These are phyloP conservation scores for Ambrosia trifida DNA, from an alignment of 129 eudicot genomes.

Conservation along the genomic window DNA sequence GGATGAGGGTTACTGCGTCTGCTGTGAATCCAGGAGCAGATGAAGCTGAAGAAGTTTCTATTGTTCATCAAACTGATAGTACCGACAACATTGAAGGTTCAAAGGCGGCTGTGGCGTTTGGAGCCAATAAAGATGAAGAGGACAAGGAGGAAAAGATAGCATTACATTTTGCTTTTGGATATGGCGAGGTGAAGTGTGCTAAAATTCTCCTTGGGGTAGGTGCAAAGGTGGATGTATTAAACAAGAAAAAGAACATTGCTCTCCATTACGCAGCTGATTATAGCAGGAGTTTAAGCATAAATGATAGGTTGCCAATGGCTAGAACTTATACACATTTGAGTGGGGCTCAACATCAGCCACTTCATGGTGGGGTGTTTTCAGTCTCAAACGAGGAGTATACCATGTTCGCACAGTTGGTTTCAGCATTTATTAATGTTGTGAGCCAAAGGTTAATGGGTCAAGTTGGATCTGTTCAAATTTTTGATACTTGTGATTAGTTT, in stretches of 20 bases:
- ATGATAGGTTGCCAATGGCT: too few relatives aligned
- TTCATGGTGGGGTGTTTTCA: too few relatives aligned
- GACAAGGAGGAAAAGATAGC: slow-evolving; percentile 98
- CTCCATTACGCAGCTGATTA: slow-evolving; percentile 99
- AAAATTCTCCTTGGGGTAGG: slow-evolving; percentile 89
- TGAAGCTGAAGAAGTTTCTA: slow-evolving; percentile 67
- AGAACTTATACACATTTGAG: too few relatives aligned
- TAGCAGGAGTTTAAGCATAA: too few relatives aligned
- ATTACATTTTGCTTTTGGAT: slow-evolving; percentile 90
- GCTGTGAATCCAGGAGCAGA: slow-evolving; percentile 57
- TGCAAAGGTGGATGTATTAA: slow-evolving; percentile 92
- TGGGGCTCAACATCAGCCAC: too few relatives aligned
- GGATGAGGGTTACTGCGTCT: slow-evolving; percentile 53
- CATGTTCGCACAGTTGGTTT: too few relatives aligned
- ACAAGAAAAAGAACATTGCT: slow-evolving; percentile 94
- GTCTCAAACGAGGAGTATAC: too few relatives aligned
- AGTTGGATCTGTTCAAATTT: too few relatives aligned
- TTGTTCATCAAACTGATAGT: slow-evolving; percentile 92
- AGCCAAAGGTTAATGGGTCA: too few relatives aligned
- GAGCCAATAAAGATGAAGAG: slow-evolving; percentile 93
- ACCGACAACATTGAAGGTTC: slow-evolving; percentile 84
- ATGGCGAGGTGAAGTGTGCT: slow-evolving; percentile 92
- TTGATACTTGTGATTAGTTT: too few relatives aligned
- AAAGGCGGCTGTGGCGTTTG: slow-evolving; percentile 72
- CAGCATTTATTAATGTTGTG: too few relatives aligned